Evolutionary conservation across 768 basidiomycete species (phyloP), one percentile per base, ranked within the genome.

Genomic region (Tremella mesenterica): DNA sequence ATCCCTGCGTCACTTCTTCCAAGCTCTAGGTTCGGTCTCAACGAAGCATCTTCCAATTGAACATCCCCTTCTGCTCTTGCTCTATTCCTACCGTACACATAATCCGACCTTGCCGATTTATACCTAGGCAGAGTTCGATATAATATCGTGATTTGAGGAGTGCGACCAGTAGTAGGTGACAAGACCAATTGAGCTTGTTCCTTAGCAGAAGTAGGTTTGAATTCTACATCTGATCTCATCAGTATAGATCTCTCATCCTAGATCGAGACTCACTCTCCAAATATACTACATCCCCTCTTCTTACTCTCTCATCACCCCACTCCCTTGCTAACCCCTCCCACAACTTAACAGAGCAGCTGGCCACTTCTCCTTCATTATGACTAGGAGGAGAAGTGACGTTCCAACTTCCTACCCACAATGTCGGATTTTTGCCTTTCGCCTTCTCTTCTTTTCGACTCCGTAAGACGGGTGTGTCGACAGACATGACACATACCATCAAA

Each of bases 91-190:
- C 56, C 33, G 26, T 38, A 30, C 9, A 48, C 43, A 33, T 57
- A 54, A 33, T 60, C 55, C 38, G 30, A 51, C 48, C 48, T 18
- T 1, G 50, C 16, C 18, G 55, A 26, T 9, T 39, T 21, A 25
- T 61, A 59, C 4, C 67, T 36, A 10, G 65, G 64, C 14, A 69
- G 31, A 10, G 67, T 69, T 0, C 67, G 57, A 48, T 66, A 69
- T 26, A 69, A 53, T 27, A 66, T 58, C 3, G 59, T 57, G 8
- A 58, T 26, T 39, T 52, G 57, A 2, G 67, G 59, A n/a, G 43
- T 27, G 28, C 44, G 25, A 23, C 30, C 28, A 5, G 52, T 44
- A 16, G 50, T 47, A 2, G 61, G 18, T 3, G 61, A 59, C 5
- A 68, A 41, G 25, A 54, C 36, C n/a, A 62, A 16, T 2, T 63